These are phyloP conservation scores for Golubevia sp. DNA, from an alignment of 1,284 basidiomycete genomes.

Conservation along the genomic window DNA sequence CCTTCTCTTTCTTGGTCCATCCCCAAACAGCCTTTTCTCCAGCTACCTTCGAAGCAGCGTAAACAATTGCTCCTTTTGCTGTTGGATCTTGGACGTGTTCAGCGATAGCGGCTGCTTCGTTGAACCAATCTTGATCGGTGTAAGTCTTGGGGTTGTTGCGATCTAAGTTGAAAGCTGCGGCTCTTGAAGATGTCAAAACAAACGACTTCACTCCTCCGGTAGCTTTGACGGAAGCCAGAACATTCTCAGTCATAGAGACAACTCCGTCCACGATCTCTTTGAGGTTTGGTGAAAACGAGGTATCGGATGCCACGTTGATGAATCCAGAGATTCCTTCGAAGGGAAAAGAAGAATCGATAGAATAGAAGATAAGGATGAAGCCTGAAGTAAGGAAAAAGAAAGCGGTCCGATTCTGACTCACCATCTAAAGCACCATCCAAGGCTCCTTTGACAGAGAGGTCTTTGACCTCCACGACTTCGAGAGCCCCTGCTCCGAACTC, in stretches of 20 bases:
- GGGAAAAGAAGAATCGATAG: neutral
- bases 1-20: neutral
- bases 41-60: neutral
- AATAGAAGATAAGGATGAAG: too few species aligned
- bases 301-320: neutral
- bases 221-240: neutral
- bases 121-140: neutral
- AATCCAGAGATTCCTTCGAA: neutral
- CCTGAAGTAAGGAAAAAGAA: too few species aligned
- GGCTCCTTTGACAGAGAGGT: neutral
- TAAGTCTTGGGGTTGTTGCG: neutral
- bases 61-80: neutral
- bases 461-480: neutral
- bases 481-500: neutral
- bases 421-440: neutral
- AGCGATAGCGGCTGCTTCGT: neutral
- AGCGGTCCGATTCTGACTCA: neutral
- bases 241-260: neutral
- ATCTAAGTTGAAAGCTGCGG: neutral
- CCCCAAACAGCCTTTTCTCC: neutral
- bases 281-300: neutral
- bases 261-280: neutral
- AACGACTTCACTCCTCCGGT: neutral
- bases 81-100: neutral
- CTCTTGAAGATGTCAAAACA: neutral